A percentile compares a stretch with the other conserved stretches of the same genome.
Conservation (phyloP, 2,329 filamentous ascomycete species). For the Fusarium virguliforme region DNA sequence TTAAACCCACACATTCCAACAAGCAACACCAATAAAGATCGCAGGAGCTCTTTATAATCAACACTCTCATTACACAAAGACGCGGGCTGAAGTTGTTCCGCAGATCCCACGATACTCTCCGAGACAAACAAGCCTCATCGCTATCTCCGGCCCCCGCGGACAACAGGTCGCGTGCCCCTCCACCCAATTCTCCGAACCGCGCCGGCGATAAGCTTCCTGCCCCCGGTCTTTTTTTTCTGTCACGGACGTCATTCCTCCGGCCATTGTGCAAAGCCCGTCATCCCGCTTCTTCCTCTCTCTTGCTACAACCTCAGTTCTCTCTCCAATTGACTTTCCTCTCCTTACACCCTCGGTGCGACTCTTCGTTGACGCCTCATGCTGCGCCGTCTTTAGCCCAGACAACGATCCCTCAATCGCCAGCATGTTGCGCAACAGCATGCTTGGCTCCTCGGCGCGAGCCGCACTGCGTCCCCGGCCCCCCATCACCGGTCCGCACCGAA, state of each 20-base stretch:
- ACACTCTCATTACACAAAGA: background rate
- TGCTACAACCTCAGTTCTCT: background rate
- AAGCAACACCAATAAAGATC: background rate
- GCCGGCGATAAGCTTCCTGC: constrained; percentile 45
- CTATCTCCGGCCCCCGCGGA: constrained; percentile 29
- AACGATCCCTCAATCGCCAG: constrained; percentile 39
- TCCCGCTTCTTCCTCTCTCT: constrained; percentile 5
- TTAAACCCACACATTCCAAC: background rate
- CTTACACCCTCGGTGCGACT: background rate
- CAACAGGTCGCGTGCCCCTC: constrained; percentile 35
- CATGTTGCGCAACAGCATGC: constrained; percentile 53
- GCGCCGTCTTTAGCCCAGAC: constrained; percentile 20
- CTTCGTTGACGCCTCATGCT: constrained; percentile 29
- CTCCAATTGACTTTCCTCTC: background rate
- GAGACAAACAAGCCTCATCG: constrained; percentile 19
- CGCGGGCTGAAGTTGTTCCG: constrained; percentile 8
- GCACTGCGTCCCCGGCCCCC: constrained; percentile 53
- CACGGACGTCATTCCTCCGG: constrained; percentile 47
- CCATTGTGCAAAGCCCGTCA: constrained; percentile 26
- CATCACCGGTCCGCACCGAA: constrained; percentile 64
- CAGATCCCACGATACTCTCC: background rate
- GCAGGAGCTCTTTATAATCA: background rate
- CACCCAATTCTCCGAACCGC: constrained; percentile 42
- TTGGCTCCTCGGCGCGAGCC: constrained; percentile 46
- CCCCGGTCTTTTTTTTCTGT: constrained; percentile 40